Conservation (phyloP, 1,284 basidiomycete genomes). For the Melampsora medusae region DNA sequence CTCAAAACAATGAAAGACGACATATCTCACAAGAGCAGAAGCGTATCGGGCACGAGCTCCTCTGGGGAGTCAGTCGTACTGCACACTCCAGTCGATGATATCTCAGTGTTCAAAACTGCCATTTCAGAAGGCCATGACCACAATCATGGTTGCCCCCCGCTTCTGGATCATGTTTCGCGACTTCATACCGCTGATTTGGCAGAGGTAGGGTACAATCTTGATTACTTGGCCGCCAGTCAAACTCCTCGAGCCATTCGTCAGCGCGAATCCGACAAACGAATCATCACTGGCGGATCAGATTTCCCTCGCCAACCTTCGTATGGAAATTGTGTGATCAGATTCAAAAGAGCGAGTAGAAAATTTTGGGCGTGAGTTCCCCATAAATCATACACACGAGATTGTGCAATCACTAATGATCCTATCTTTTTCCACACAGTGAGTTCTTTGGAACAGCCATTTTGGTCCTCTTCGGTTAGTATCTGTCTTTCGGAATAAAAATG, state of each 20-base stretch:
- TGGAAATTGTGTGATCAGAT: slow-evolving; percentile 13
- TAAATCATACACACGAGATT: not conserved
- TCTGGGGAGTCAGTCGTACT: slow-evolving; percentile 29
- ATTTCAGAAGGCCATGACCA: not conserved
- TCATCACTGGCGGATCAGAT: not conserved
- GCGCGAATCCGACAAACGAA: slow-evolving; percentile 4
- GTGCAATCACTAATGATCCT: not conserved
- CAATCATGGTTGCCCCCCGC: not conserved
- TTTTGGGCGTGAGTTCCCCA: slow-evolving; percentile 38
- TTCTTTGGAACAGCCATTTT: slow-evolving; percentile 42
- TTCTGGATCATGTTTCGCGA: slow-evolving; percentile 5
- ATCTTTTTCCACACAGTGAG: slow-evolving; percentile 5
- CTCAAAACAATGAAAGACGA: not conserved
- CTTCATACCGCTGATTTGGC: slow-evolving; percentile 11
- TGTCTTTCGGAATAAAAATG: not conserved
- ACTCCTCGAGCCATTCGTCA: slow-evolving; percentile 10
- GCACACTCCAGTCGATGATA: slow-evolving; percentile 18
- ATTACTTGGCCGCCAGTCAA: not conserved
- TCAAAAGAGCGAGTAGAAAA: slow-evolving; percentile 30
- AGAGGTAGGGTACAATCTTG: slow-evolving; percentile 24
- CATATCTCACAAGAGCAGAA: not conserved
- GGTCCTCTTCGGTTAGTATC: slow-evolving; percentile 30
- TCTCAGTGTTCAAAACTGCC: not conserved
- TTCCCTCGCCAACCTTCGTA: not conserved
- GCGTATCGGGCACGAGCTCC: slow-evolving; percentile 15